phyloP scores from a whole-genome alignment of 2,329 filamentous ascomycete species.

The Curvularia lunata region DNA sequence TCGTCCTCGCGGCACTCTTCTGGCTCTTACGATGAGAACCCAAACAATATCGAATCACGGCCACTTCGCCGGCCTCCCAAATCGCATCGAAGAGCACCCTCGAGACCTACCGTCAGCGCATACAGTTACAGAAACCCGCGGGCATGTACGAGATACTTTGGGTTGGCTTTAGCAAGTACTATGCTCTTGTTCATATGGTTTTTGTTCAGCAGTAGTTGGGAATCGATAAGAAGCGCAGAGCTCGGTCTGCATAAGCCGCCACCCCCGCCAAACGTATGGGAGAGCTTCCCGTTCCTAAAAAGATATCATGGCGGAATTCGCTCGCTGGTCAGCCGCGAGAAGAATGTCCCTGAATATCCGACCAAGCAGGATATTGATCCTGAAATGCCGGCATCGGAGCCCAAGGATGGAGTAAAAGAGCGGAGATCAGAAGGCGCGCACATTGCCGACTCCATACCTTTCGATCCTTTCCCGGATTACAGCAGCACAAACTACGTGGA shows the following conservation, averaged over 20 bases:
- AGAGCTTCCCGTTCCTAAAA: slow-evolving; percentile 82
- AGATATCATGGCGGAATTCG: slow-evolving; percentile 90
- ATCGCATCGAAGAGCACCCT: slow-evolving; percentile 25
- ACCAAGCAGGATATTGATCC: slow-evolving; percentile 60
- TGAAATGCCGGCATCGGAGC: slow-evolving; percentile 41
- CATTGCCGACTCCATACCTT: slow-evolving; percentile 52
- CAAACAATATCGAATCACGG: slow-evolving; percentile 32
- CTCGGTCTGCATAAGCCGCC: slow-evolving; percentile 65
- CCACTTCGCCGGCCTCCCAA: slow-evolving; percentile 25
- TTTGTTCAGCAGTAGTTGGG: slow-evolving; percentile 74
- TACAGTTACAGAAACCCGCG: slow-evolving; percentile 70
- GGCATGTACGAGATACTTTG: slow-evolving; percentile 78
- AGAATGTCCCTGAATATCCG: slow-evolving; percentile 84
- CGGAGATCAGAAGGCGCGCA: slow-evolving; percentile 38
- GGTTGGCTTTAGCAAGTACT: slow-evolving; percentile 70
- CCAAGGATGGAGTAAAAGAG: slow-evolving; percentile 36
- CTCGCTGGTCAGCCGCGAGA: slow-evolving; percentile 67
- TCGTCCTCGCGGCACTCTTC: slow-evolving; percentile 61
- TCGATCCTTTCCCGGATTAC: slow-evolving; percentile 73
- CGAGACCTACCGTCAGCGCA: slow-evolving; percentile 41
- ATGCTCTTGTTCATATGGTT: slow-evolving; percentile 79
- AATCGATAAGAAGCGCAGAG: slow-evolving; percentile 68
- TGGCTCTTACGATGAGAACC: slow-evolving; percentile 39
- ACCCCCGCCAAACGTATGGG: slow-evolving; percentile 76
- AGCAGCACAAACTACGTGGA: slow-evolving; percentile 61